These are phyloP conservation scores for Apiotrichum veenhuisii DNA, from an alignment of 1,284 basidiomycete species.

Conservation along the genomic window DNA sequence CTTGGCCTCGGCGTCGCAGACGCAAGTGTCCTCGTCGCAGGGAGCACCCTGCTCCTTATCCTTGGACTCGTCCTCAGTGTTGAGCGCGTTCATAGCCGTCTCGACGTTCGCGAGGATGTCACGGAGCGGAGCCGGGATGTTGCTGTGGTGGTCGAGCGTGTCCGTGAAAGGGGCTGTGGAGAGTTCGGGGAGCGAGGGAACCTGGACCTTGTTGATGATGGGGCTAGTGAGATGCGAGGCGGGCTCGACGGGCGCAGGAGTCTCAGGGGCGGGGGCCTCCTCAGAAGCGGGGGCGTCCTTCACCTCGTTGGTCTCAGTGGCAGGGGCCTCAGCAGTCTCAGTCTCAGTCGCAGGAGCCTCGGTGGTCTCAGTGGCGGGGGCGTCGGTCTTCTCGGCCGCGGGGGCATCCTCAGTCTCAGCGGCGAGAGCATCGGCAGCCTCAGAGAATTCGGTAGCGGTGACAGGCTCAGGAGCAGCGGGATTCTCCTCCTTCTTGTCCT, in stretches of 20 bases:
- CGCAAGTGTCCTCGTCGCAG: slow-evolving; percentile 1
- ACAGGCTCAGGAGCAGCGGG: background rate
- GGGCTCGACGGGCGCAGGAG: background rate
- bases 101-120: slow-evolving; percentile 29
- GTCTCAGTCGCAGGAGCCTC: slow-evolving; percentile 5
- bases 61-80: too few relatives aligned
- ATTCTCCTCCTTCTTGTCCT: background rate
- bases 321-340: background rate
- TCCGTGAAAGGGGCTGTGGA: slow-evolving; percentile 21
- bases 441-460: background rate
- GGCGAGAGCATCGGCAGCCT: slow-evolving; percentile 4
- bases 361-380: too few relatives aligned
- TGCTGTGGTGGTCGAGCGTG: slow-evolving; percentile 23
- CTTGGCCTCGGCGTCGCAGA: slow-evolving; percentile 4
- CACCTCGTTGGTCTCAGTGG: background rate
- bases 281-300: too few relatives aligned
- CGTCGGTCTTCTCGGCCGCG: too few relatives aligned
- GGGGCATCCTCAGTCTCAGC: background rate
- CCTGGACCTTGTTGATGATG: background rate
- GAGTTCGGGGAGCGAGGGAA: background rate
- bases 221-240: background rate
- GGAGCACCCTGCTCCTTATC: background rate
- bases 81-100: slow-evolving; percentile 9
- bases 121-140: slow-evolving; percentile 26
- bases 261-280: too few relatives aligned